Evolutionary conservation across 2,329 filamentous ascomycete species (phyloP).

Genomic region (Pseudohalonectria lignicola): DNA sequence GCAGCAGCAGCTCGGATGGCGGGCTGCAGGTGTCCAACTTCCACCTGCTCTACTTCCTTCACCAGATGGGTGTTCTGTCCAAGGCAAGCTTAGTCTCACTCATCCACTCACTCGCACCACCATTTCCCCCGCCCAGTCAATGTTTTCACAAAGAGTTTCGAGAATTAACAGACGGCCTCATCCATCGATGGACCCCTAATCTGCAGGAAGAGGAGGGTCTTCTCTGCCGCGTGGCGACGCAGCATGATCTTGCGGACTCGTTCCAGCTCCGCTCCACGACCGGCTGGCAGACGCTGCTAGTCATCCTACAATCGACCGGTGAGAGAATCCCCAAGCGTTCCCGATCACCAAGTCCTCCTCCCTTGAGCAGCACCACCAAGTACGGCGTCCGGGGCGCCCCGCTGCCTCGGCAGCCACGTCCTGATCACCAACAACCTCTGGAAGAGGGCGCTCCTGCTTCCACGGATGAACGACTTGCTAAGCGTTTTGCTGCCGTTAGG

Average conservation of each 20-base stretch:
- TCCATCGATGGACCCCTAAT: too few relatives aligned
- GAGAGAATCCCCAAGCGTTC: conserved; percentile 79
- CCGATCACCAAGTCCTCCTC: too few relatives aligned
- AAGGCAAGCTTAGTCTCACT: conserved; percentile 49
- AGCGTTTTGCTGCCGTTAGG: conserved; percentile 57
- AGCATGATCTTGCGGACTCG: conserved; percentile 69
- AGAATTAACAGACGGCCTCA: too few relatives aligned
- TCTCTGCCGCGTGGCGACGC: conserved; percentile 73
- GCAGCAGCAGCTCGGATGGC: conserved; percentile 26
- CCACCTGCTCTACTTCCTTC: conserved; percentile 82
- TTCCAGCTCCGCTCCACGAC: conserved; percentile 75
- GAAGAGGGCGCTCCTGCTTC: conserved; percentile 1
- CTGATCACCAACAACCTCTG: too few relatives aligned
- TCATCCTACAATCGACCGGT: conserved; percentile 94
- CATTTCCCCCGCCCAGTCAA: too few relatives aligned
- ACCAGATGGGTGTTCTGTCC: conserved; percentile 67
- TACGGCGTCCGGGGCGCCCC: too few relatives aligned
- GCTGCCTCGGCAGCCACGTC: too few relatives aligned
- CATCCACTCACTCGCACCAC: too few relatives aligned
- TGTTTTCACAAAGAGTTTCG: too few relatives aligned
- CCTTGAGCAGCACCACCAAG: too few relatives aligned
- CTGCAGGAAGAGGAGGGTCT: conserved; percentile 77
- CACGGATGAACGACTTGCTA: conserved; percentile 48
- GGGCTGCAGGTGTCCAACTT: conserved; percentile 78
- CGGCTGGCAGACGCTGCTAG: conserved; percentile 89